Evolutionary conservation across 2,329 filamentous ascomycete species (phyloP).

Genomic region (Calonectria honghensis): DNA sequence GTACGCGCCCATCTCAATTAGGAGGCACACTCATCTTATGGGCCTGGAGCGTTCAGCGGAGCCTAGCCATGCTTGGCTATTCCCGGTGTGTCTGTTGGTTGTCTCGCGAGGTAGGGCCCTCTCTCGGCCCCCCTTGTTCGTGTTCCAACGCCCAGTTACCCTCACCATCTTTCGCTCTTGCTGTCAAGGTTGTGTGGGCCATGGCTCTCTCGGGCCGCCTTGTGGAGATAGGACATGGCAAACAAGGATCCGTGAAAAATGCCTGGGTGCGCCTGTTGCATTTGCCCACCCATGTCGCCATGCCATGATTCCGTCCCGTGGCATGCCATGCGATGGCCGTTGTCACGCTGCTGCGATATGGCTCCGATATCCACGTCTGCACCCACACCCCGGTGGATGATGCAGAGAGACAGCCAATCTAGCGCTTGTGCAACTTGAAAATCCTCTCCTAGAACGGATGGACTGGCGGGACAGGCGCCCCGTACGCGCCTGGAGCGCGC

Average conservation of each 20-base stretch:
- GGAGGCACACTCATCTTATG: conserved; percentile 19
- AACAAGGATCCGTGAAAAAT: conserved; percentile 23
- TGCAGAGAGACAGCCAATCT: conserved; percentile 36
- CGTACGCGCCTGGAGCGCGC: conserved; percentile 35
- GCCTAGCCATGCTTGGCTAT: conserved; percentile 29
- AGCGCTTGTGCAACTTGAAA: conserved; percentile 39
- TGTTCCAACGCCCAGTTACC: conserved; percentile 22
- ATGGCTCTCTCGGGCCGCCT: conserved; percentile 42
- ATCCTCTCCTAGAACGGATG: conserved; percentile 10
- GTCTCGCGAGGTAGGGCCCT: conserved; percentile 3
- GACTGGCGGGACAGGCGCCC: conserved; percentile 33
- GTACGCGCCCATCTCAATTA: conserved; percentile 33
- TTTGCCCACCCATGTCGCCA: conserved; percentile 24
- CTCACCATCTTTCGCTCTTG: conserved; percentile 1
- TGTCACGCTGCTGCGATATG: conserved; percentile 25
- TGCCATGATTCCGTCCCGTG: conserved; percentile 26
- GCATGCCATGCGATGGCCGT: conserved; percentile 29
- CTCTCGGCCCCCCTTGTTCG: conserved; percentile 21
- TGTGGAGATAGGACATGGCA: conserved; percentile 42
- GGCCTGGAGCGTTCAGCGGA: not conserved
- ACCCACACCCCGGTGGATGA: conserved; percentile 29
- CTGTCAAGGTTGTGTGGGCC: conserved; percentile 38
- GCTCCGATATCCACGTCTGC: conserved; percentile 28
- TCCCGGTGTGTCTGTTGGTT: conserved; percentile 25
- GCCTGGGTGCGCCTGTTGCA: not conserved